Conservation (phyloP, 179 eudicot species). For the Nepenthes alata region DNA sequence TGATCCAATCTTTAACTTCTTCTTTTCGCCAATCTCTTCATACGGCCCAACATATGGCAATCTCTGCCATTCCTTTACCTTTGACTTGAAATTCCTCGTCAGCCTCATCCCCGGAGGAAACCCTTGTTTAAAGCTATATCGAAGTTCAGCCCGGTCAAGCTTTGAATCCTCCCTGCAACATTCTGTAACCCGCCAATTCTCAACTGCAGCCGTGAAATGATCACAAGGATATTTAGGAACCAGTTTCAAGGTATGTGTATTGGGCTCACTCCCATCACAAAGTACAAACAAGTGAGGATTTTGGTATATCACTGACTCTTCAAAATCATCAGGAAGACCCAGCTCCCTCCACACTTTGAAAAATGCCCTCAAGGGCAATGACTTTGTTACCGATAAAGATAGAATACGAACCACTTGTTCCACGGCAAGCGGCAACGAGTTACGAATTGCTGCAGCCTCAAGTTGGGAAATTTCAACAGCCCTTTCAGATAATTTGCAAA, state of each 20-base stretch:
- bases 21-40: conserved; percentile 37
- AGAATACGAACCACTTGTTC: conserved; percentile 51
- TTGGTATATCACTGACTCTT: conserved; percentile 53
- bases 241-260: conserved; percentile 60
- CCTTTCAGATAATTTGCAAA: conserved; percentile 33
- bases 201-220: conserved; percentile 41
- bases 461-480: conserved; percentile 33
- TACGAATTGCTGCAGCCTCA: conserved; percentile 41
- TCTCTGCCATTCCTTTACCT: conserved; percentile 76
- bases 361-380: conserved; percentile 65
- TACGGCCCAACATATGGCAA: conserved; percentile 64
- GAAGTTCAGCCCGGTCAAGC: conserved; percentile 49
- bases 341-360: conserved; percentile 82
- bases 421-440: conserved; percentile 24
- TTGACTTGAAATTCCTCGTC: conserved; percentile 51
- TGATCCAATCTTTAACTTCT: conserved; percentile 33
- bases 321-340: conserved; percentile 83
- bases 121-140: conserved; percentile 62
- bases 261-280: conserved; percentile 48
- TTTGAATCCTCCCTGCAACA: conserved; percentile 52
- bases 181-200: conserved; percentile 70
- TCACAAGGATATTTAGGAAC: conserved; percentile 19
- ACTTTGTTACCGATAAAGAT: conserved; percentile 49
- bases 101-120: conserved; percentile 88
- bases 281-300: conserved; percentile 48